These are phyloP conservation scores for Hypocreales sp. DNA, from an alignment of 2,329 filamentous ascomycete species.

Conservation along the genomic window DNA sequence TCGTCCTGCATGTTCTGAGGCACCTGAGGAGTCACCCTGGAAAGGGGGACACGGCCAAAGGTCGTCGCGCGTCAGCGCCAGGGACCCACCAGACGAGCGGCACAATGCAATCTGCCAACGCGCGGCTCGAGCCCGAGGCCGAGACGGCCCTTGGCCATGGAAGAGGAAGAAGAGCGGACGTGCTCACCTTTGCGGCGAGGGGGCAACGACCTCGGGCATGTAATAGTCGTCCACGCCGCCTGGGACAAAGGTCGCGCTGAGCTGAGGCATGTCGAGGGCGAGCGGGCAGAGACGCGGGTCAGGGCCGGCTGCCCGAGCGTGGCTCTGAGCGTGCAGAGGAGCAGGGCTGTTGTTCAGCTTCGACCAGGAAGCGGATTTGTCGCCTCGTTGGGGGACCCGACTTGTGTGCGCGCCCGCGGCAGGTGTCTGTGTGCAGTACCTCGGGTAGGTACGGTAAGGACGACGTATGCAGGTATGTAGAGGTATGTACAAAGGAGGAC, in stretches of 20 bases:
- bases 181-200: constrained; percentile 39
- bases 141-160: not conserved
- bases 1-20: constrained; percentile 94
- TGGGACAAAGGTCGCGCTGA: constrained; percentile 43
- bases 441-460: too few relatives aligned
- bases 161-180: not conserved
- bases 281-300: too few relatives aligned
- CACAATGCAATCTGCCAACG: constrained; percentile 1
- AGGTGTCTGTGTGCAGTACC: too few relatives aligned
- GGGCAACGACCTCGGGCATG: constrained; percentile 44
- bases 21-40: constrained; percentile 85
- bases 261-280: constrained; percentile 10
- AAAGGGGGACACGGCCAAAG: constrained; percentile 11
- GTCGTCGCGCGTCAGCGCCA: constrained; percentile 20
- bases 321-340: too few relatives aligned
- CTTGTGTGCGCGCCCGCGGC: too few relatives aligned
- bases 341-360: too few relatives aligned
- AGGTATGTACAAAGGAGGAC: too few relatives aligned
- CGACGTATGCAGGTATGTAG: too few relatives aligned
- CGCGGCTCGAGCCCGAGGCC: constrained; percentile 1
- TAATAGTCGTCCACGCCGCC: constrained; percentile 44
- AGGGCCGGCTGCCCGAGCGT: too few relatives aligned
- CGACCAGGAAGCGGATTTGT: too few relatives aligned
- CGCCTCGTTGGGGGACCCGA: too few relatives aligned
- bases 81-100: constrained; percentile 12